Evolutionary conservation across 2,329 filamentous ascomycete species (phyloP).

Genomic region (Aspergillus neotritici): DNA sequence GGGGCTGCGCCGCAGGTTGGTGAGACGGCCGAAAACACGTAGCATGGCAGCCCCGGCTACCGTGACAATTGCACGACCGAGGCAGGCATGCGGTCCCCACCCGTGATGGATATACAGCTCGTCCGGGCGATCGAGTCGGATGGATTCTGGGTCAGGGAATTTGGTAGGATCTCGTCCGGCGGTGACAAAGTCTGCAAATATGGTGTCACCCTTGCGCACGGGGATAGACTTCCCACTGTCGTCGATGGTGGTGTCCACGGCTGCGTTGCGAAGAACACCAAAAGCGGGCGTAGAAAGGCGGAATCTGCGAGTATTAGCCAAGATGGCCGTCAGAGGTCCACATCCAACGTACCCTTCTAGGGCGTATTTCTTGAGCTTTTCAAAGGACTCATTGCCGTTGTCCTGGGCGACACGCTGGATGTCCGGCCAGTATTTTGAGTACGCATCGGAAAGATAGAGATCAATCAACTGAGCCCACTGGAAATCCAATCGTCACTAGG

Average conservation of each 20-base stretch:
- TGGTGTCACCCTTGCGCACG: neutral
- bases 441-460: conserved; percentile 9
- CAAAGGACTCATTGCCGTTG: conserved; percentile 3
- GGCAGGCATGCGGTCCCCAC: conserved; percentile 5
- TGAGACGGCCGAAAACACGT: neutral
- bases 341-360: conserved; percentile 5
- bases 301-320: conserved; percentile 3
- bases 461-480: conserved; percentile 12
- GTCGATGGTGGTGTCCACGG: neutral
- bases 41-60: conserved; percentile 3
- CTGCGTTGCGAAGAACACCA: conserved; percentile 8
- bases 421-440: conserved; percentile 6
- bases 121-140: conserved; percentile 4
- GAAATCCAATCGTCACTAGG: neutral
- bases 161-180: conserved; percentile 2
- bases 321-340: too few species aligned
- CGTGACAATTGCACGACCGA: conserved; percentile 3
- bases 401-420: conserved; percentile 4
- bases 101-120: conserved; percentile 5
- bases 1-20: neutral
- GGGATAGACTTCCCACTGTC: neutral
- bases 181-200: conserved; percentile 5
- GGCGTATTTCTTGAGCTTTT: conserved; percentile 10
- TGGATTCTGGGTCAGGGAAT: conserved; percentile 1
- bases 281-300: conserved; percentile 10